Conservation (phyloP, 192 early-diverging fungal genomes). For the Coemansia sp. region DNA sequence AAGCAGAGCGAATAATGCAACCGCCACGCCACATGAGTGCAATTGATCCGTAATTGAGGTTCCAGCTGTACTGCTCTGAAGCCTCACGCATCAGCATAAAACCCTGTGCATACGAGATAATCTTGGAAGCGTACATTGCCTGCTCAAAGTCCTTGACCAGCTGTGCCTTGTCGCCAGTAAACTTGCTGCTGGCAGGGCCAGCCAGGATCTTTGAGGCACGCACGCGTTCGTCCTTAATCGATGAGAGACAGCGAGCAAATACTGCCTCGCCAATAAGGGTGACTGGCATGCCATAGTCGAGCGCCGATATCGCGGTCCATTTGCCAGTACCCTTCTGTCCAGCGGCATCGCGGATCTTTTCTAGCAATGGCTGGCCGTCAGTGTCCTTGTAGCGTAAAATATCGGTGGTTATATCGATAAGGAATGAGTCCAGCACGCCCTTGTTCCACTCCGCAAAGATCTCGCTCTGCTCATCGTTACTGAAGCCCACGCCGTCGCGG, state of each 20-base stretch:
- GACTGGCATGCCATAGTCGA: conserved; percentile 94
- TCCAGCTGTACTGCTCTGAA: conserved; percentile 87
- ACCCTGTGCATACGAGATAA: conserved; percentile 98
- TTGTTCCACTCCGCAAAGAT: conserved; percentile 95
- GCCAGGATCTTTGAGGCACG: conserved; percentile 82
- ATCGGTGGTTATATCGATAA: conserved; percentile 94
- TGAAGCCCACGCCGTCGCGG: conserved; percentile 79
- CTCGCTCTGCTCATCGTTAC: conserved; percentile 83
- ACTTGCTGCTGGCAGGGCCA: conserved; percentile 68
- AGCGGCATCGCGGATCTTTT: conserved; percentile 94
- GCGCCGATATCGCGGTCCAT: conserved; percentile 95
- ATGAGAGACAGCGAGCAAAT: conserved; percentile 93
- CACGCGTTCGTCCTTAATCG: conserved; percentile 94
- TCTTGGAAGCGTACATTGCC: conserved; percentile 96
- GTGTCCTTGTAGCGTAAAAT: conserved; percentile 91
- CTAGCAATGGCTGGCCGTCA: conserved; percentile 83
- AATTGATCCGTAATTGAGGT: conserved; percentile 96
- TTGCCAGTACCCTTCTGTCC: conserved; percentile 98
- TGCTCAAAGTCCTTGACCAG: conserved; percentile 89
- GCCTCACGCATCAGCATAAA: conserved; percentile 98
- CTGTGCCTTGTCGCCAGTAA: conserved; percentile 81
- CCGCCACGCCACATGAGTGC: conserved; percentile 99
- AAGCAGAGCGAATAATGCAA: conserved; percentile 96
- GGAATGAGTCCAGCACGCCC: conserved; percentile 94
- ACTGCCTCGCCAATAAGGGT: conserved; percentile 98